Evolutionary conservation across 2,329 filamentous ascomycete species (phyloP).

Genomic region (Aspergillus versicolor): DNA sequence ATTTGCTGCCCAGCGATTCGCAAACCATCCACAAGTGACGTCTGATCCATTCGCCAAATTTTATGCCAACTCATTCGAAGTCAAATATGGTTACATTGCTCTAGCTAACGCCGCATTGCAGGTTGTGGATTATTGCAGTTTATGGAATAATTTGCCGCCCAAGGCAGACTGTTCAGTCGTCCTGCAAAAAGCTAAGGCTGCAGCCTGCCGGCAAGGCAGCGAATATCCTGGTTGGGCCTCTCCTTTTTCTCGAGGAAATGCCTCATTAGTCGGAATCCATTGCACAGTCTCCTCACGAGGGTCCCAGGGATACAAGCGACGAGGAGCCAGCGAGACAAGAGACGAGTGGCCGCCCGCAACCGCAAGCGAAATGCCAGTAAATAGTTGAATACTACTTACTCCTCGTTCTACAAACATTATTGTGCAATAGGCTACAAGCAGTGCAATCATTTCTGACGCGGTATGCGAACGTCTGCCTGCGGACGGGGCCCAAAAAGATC

Average conservation of each 20-base stretch:
- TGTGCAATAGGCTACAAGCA: background rate
- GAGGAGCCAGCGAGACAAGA: background rate
- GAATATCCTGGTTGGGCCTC: background rate
- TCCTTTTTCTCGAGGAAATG: background rate
- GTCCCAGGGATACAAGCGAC: background rate
- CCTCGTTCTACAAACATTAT: no score
- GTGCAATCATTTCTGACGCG: background rate
- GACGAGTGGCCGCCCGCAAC: background rate
- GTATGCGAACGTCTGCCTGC: background rate
- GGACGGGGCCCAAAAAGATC: background rate
- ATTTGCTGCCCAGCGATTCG: no score
- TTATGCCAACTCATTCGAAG: background rate
- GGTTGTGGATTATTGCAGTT: background rate
- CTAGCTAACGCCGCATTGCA: background rate
- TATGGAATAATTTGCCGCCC: background rate
- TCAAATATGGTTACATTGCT: background rate
- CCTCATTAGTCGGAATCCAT: background rate
- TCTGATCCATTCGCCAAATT: background rate
- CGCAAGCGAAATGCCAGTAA: no score
- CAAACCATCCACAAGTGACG: no score
- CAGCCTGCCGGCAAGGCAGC: background rate
- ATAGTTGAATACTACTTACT: no score
- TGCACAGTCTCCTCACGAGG: background rate
- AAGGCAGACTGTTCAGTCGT: background rate
- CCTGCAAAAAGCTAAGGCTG: background rate